Base-by-base conservation (phyloP, 2,329 filamentous ascomycete genomes). In the Remersonia thermophila region DNA sequence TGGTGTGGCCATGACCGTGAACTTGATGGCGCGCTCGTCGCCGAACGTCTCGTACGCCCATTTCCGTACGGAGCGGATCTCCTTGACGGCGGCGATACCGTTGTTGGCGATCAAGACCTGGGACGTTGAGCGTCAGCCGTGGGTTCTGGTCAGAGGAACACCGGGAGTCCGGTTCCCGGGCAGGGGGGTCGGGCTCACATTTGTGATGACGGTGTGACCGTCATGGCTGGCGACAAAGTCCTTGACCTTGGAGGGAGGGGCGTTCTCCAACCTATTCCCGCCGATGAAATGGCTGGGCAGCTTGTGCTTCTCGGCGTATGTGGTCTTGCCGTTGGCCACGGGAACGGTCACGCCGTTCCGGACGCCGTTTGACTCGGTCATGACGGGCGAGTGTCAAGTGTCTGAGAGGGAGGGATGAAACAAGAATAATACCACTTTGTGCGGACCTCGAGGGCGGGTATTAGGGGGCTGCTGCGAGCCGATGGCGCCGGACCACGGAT, bases 11-110 rank as follows among this genome's bases (percentile, higher is more conserved):
- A 98, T 98, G 58, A 98, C 91, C 45, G 91, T 98, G 67, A 98
- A 98, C 59, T 96, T 87, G 57, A 98, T 95, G 52, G 89, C 91
- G 55, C 83, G 77, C 70, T 98, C 91, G 65, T 98, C 87, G 66
- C 91, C 89, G 58, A 98, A 98, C 7, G 84, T 93, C 67, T 98
- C 91, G 77, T 98, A 98, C 43, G 91, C 91, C 91, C 91, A 98
- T 87, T 96, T 98, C 62, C 91, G 83, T 56, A 98, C 89, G 41
- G 89, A 96, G 61, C 91, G 80, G 59, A 98, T 98, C 65, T 98
- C 91, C 66, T 98, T 98, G 62, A 98, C 91, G 57, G 91, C 91
- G 35, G 91, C 91, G 62, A 98, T 98, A 73, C 91, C 91, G 68
- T 98, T 98, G 71, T 98, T 98, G 59, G 91, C 91, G 63, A 98